Evolutionary conservation across 352 stramenopile species (phyloP), one percentile per base, ranked within the genome.

Genomic region (Blastocystis sp.): DNA sequence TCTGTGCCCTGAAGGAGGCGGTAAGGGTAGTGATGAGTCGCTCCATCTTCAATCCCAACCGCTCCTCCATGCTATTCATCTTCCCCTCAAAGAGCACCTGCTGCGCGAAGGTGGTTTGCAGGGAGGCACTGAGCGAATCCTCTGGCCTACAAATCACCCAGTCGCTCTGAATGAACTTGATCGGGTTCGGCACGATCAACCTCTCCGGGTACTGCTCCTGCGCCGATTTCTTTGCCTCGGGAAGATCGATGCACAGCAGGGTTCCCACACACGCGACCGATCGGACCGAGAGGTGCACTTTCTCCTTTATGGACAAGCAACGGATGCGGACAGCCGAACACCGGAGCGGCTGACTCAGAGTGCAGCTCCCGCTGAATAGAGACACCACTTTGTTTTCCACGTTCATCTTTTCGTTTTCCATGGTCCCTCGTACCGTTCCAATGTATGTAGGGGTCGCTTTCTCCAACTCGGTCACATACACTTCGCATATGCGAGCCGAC

Each of bases 401-500:
- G 19, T 53, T 38, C 28, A 81, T 19, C 40, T 9, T 48, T 59
- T 65, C 21, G 43, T 65, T 53, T 17, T 53, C 21, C 28, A 21
- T 5, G 23, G 56, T 28, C n/a, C 48, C 64, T 43, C 71, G 71
- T n/a, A 62, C 52, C 17, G 71, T 81, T 66, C 48, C 56, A 64
- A 81, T n/a, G 43, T 81, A 81, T 34, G 45, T 53, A 23, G 53
- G 53, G 17, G 41, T 81, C 48, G 48, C 11, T 41, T 64, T 81
- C 14, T 19, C 38, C 34, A 66, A 53, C 21, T 81, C 71, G n/a
- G 43, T 21, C 34, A 66, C 53, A 38, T 81, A 81, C 28, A 81
- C 52, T 60, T 81, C 71, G 28, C 71, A 81, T 38, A 81, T 81
- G 4, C 71, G 48, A 10, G 71, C 71, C 1, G 71, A 81, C 43